Conservation (phyloP, 1,139 yeast genomes). For the Lodderomyces beijingensis region DNA sequence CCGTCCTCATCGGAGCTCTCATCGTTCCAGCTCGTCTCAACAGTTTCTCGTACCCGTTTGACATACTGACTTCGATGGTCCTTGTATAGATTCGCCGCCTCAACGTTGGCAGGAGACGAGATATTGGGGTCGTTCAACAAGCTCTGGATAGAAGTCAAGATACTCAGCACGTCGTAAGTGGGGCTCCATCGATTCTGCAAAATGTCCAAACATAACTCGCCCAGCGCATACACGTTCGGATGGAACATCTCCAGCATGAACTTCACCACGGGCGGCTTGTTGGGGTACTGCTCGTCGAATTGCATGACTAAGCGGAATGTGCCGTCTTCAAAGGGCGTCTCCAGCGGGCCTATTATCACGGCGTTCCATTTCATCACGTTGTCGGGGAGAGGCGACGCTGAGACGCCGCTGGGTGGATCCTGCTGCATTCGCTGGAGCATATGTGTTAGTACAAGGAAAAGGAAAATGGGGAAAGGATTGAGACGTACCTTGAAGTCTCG, state of each 20-base stretch:
- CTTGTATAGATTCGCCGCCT: conserved; percentile 92
- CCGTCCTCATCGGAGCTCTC: conserved; percentile 61
- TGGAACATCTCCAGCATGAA: conserved; percentile 95
- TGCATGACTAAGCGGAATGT: conserved; percentile 83
- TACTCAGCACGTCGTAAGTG: conserved; percentile 96
- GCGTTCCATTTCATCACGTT: conserved; percentile 98
- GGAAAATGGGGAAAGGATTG: neutral
- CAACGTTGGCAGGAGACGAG: conserved; percentile 95
- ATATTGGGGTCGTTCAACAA: conserved; percentile 94
- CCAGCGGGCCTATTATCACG: conserved; percentile 95
- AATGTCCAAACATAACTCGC: conserved; percentile 93
- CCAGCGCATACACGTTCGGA: conserved; percentile 93
- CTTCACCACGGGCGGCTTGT: conserved; percentile 91
- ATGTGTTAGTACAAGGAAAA: too few relatives aligned
- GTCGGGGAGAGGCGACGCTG: conserved; percentile 95
- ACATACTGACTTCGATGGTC: conserved; percentile 93
- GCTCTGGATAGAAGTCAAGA: conserved; percentile 82
- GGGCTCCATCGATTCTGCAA: conserved; percentile 98
- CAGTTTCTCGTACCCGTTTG: conserved; percentile 89
- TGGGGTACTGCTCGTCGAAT: conserved; percentile 96
- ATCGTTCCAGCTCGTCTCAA: conserved; percentile 81
- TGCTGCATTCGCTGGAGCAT: conserved; percentile 82
- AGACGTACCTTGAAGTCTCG: conserved; percentile 83
- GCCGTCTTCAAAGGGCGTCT: conserved; percentile 97
- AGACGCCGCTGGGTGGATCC: conserved; percentile 97